Conservation (phyloP, 805 yeast genomes). For the Saccharomycopsis fermentans region DNA sequence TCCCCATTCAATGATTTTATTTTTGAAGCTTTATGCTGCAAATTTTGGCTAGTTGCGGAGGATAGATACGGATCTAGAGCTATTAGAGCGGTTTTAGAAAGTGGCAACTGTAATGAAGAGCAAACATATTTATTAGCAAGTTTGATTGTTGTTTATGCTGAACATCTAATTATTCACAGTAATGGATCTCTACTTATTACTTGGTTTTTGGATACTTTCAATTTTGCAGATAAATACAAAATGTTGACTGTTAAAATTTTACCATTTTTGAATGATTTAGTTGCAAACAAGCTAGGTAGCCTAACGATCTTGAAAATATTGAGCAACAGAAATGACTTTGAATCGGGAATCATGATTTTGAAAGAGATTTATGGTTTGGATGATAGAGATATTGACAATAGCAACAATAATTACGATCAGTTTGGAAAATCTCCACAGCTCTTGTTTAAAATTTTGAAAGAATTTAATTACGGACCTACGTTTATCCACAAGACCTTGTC, state of each 20-base stretch:
- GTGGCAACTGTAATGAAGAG: constrained; percentile 54
- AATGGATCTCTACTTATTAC: constrained; percentile 86
- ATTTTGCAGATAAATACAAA: constrained; percentile 51
- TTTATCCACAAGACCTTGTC: constrained; percentile 74
- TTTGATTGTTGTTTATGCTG: constrained; percentile 67
- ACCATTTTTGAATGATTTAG: constrained; percentile 51
- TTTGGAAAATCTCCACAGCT: constrained; percentile 23
- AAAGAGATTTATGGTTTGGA: constrained; percentile 42
- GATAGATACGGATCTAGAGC: constrained; percentile 95
- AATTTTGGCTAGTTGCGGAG: constrained; percentile 70
- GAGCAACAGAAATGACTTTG: constrained; percentile 54
- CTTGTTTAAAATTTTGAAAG: constrained; percentile 53
- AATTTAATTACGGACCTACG: constrained; percentile 59
- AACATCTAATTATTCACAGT: constrained; percentile 67
- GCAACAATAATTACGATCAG: constrained; percentile 20
- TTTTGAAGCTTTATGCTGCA: constrained; percentile 68
- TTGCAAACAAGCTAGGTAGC: constrained; percentile 78
- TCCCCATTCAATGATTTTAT: constrained; percentile 84
- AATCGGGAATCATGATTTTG: constrained; percentile 53
- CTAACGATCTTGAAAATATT: constrained; percentile 71
- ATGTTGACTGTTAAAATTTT: constrained; percentile 53
- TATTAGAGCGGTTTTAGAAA: constrained; percentile 84
- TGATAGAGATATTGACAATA: constrained; percentile 1
- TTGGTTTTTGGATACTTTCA: constrained; percentile 88
- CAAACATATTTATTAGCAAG: constrained; percentile 67